These are phyloP conservation scores for Porphyrellus cyaneotinctus DNA, from an alignment of 768 basidiomycete genomes.

Conservation along the genomic window DNA sequence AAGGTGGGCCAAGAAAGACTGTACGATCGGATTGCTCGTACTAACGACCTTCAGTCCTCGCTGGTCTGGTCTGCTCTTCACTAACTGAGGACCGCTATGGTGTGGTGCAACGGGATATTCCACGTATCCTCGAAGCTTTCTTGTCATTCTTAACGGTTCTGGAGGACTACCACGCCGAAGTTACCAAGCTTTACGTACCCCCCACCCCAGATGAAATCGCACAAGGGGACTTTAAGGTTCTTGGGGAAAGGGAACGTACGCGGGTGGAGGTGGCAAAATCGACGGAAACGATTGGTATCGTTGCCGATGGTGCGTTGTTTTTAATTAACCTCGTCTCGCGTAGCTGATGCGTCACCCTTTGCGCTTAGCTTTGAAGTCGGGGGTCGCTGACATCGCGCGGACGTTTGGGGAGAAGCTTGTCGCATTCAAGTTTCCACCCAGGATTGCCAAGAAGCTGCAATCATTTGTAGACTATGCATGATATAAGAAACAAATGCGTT, in stretches of 20 bases:
- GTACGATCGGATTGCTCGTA: not conserved
- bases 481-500: not conserved
- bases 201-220: conserved; percentile 34
- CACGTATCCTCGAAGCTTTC: conserved; percentile 74
- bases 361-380: conserved; percentile 52
- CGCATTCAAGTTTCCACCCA: conserved; percentile 77
- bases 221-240: conserved; percentile 29
- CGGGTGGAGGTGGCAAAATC: conserved; percentile 53
- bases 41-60: conserved; percentile 39
- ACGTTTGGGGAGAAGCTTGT: conserved; percentile 72
- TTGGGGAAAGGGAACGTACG: conserved; percentile 36
- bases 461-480: conserved; percentile 61
- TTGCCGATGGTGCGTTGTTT: conserved; percentile 52
- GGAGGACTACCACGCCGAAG: conserved; percentile 58
- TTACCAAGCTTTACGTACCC: conserved; percentile 40
- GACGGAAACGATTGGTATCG: conserved; percentile 46
- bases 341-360: not conserved
- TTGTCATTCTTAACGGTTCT: conserved; percentile 61
- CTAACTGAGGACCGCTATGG: conserved; percentile 79
- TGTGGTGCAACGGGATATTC: conserved; percentile 80
- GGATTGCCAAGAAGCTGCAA: conserved; percentile 63
- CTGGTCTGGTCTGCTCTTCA: conserved; percentile 65
- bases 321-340: too few relatives aligned
- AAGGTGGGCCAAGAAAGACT: conserved; percentile 41
- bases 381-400: conserved; percentile 58